Evolutionary conservation across 2,329 filamentous ascomycete genomes (phyloP).

Genomic region (Blastomyces percursus): DNA sequence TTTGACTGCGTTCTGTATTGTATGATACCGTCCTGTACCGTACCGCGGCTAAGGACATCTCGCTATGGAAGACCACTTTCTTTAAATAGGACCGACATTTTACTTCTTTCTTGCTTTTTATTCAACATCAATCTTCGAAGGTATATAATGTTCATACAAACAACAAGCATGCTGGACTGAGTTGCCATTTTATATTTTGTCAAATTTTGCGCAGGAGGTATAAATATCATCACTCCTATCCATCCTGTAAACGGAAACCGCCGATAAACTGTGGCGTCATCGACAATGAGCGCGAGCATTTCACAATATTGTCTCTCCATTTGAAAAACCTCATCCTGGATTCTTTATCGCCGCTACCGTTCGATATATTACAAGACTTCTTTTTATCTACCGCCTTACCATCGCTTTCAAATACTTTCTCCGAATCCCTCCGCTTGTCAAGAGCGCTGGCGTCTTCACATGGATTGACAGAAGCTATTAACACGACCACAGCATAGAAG

Average conservation of each 20-base stretch:
- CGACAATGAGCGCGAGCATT: not conserved
- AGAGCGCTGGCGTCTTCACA: not conserved
- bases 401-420: not conserved
- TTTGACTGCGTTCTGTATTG: not conserved
- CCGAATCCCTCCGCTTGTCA: not conserved
- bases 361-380: not conserved
- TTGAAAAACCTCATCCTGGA: too few relatives aligned
- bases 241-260: not conserved
- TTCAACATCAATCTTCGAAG: not conserved
- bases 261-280: not conserved
- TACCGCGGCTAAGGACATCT: not conserved
- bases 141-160: not conserved
- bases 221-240: not conserved
- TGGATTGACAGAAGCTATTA: too few relatives aligned
- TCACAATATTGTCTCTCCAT: too few relatives aligned
- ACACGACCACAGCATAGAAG: too few relatives aligned
- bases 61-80: too few relatives aligned
- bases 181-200: not conserved
- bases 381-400: not conserved
- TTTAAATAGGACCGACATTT: too few relatives aligned
- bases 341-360: not conserved
- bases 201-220: too few relatives aligned
- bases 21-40: not conserved
- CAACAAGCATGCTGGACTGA: not conserved
- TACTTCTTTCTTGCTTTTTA: not conserved